Evolutionary conservation across 768 basidiomycete genomes (phyloP).

Genomic region (Hericium erinaceus): DNA sequence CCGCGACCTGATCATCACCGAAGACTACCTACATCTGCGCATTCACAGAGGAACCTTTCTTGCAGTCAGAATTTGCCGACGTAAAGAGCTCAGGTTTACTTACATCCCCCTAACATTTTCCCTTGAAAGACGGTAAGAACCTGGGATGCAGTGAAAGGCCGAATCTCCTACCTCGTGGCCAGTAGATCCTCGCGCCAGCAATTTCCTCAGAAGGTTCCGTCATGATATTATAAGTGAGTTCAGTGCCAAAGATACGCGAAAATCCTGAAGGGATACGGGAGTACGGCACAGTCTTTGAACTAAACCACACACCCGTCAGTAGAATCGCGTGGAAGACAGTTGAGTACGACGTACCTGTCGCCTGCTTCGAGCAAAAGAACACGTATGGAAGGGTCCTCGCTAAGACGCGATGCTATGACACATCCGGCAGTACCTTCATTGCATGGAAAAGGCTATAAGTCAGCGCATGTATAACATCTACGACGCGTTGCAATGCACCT

Average conservation of each 20-base stretch:
- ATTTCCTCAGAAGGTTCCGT: slow-evolving; percentile 50
- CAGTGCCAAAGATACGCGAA: slow-evolving; percentile 30
- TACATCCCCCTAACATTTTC: slow-evolving; percentile 68
- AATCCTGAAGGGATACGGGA: slow-evolving; percentile 14
- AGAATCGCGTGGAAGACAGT: neutral
- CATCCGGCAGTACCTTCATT: slow-evolving; percentile 50
- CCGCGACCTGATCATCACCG: neutral
- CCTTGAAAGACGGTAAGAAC: slow-evolving; percentile 23
- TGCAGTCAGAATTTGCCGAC: neutral
- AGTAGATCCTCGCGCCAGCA: slow-evolving; percentile 38
- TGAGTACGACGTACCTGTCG: slow-evolving; percentile 33
- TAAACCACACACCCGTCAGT: neutral
- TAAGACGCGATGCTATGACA: slow-evolving; percentile 48
- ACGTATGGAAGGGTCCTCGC: slow-evolving; percentile 42
- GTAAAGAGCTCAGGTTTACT: slow-evolving; percentile 17
- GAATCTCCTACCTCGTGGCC: slow-evolving; percentile 50
- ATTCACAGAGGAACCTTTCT: slow-evolving; percentile 55
- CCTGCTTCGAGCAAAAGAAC: slow-evolving; percentile 56
- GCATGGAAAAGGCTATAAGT: neutral
- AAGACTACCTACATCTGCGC: slow-evolving; percentile 33
- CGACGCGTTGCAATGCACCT: slow-evolving; percentile 15
- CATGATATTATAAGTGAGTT: slow-evolving; percentile 42
- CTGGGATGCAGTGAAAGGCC: neutral
- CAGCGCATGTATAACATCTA: neutral
- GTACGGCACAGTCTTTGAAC: slow-evolving; percentile 1